Base-by-base conservation (phyloP, 1,139 yeast genomes). In the Citeromyces hawaiiensis region DNA sequence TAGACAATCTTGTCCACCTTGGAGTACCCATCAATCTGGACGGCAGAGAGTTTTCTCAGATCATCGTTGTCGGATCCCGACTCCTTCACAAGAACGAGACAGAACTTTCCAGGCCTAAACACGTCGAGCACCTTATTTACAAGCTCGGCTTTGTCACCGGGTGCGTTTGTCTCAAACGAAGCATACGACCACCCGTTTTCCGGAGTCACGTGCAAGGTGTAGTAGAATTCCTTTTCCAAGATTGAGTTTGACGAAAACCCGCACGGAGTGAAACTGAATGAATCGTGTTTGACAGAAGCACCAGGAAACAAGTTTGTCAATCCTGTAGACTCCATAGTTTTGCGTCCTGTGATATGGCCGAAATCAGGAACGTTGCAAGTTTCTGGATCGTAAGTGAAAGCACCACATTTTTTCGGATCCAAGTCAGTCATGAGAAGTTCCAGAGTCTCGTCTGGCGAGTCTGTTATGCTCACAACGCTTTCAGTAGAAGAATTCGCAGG, bases 171-270 rank as follows among this genome's bases (percentile, higher is more conserved):
- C 57, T 91, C 97, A 60, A 88, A 91, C 13, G 95, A 83, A 11
- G 97, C 97, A 60, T 91, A 91, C 2, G 96, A 85, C 86, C 94
- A 91, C 25, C 91, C 94, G 15, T 68, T 59, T 57, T 91, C 97
- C 0, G 98, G 98, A 0, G 98, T 91, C 35, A 91, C 83, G 57
- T 91, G 98, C 45, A 88, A 68, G 14, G 97, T 91, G 56, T 85
- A 87, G 63, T 88, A 91, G 56, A 72, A 72, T 37, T 64, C 61
- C 38, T 62, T 66, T 41, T 72, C 64, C 39, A 83, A 60, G 37
- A 86, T 64, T 21, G 93, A 80, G 59, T 91, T 91, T 39, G 96
- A 83, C 2, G 96, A 85, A 55, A 76, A 91, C 13, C 98, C 98
- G 60, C 97, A 91, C 2, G 98, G 98, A n/a, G 83, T 67, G 57